phyloP scores from a whole-genome alignment of 768 basidiomycete species.

The Panaeolus cyanescens region DNA sequence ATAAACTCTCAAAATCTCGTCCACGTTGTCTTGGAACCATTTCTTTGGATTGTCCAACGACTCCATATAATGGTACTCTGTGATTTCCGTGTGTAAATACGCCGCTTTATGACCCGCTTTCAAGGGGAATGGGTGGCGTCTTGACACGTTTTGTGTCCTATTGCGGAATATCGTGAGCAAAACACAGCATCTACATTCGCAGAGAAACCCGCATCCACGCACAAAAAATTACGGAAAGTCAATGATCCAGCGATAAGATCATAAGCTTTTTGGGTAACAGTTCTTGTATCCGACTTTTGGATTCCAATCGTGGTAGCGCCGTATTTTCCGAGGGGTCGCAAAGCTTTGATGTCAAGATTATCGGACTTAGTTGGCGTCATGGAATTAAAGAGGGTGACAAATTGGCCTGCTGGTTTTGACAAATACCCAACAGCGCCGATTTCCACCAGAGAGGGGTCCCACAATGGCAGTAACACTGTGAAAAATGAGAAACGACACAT shows the following conservation, averaged over 20 bases:
- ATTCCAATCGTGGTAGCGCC: constrained; percentile 53
- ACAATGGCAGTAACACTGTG: constrained; percentile 67
- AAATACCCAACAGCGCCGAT: constrained; percentile 84
- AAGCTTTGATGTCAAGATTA: constrained; percentile 39
- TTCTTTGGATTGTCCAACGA: constrained; percentile 61
- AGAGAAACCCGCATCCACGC: constrained; percentile 18
- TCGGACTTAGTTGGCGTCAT: constrained; percentile 50
- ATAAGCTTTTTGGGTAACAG: constrained; percentile 50
- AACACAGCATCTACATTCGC: neutral
- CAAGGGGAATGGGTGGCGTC: constrained; percentile 62
- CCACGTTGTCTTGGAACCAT: constrained; percentile 75
- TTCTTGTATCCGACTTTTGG: constrained; percentile 60
- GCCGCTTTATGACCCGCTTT: constrained; percentile 67
- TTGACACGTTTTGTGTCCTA: constrained; percentile 39
- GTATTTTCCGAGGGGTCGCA: constrained; percentile 67
- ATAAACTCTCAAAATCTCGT: constrained; percentile 61
- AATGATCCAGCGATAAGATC: constrained; percentile 24
- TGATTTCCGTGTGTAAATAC: constrained; percentile 68
- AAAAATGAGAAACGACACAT: neutral
- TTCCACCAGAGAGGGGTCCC: constrained; percentile 64
- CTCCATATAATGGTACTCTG: constrained; percentile 68
- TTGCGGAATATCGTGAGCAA: neutral
- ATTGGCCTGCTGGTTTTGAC: constrained; percentile 63
- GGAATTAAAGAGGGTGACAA: constrained; percentile 78
- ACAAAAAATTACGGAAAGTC: constrained; percentile 35